Conservation (phyloP, 2,329 filamentous ascomycete genomes). For the Neonectria magnoliae region DNA sequence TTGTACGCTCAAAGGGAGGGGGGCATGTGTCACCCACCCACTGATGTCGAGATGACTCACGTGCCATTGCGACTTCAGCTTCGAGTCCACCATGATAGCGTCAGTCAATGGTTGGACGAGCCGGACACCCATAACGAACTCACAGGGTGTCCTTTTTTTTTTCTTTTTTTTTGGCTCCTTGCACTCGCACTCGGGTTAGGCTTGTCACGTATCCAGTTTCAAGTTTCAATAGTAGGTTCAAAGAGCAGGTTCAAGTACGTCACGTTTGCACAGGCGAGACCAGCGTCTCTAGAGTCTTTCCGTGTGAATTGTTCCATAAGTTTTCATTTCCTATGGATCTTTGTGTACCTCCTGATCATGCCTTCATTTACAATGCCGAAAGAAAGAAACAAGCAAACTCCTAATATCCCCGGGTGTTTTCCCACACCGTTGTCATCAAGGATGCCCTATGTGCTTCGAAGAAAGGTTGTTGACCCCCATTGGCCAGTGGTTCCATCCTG, state of each 20-base stretch:
- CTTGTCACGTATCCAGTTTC: background rate
- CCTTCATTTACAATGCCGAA: slow-evolving; percentile 20
- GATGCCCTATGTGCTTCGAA: slow-evolving; percentile 24
- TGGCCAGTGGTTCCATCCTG: slow-evolving; percentile 13
- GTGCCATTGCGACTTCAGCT: slow-evolving; percentile 3
- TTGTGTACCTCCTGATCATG: slow-evolving; percentile 7
- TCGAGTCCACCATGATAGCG: background rate
- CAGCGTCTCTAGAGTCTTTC: background rate
- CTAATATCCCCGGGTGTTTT: slow-evolving; percentile 12
- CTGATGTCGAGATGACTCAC: background rate
- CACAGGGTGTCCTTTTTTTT: background rate
- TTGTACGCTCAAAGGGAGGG: background rate
- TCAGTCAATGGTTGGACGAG: background rate
- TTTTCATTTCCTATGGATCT: slow-evolving; percentile 5
- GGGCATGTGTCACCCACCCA: background rate
- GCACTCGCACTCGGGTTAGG: background rate
- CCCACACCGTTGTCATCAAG: slow-evolving; percentile 12
- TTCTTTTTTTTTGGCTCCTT: background rate
- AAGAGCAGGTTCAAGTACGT: background rate
- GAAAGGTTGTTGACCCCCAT: slow-evolving; percentile 11
- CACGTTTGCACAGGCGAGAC: background rate
- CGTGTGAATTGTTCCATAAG: slow-evolving; percentile 8
- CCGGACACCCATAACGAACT: background rate
- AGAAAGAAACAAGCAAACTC: slow-evolving; percentile 17
- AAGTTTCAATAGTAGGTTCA: background rate